phyloP scores from a whole-genome alignment of 768 basidiomycete genomes.

The Lentinula detonsa region DNA sequence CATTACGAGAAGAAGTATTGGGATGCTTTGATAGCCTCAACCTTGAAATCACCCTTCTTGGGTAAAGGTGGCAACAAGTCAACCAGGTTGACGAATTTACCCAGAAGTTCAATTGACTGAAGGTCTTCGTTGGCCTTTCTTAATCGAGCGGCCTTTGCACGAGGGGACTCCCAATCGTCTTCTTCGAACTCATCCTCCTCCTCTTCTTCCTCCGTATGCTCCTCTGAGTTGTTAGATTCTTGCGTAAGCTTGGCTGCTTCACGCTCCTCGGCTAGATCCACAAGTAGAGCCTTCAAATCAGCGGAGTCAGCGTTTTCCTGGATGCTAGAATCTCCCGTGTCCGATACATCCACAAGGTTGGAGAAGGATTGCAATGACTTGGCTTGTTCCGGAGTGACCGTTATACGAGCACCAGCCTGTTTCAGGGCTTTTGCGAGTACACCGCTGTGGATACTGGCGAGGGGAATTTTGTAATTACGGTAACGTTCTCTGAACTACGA shows the following conservation, averaged over 20 bases:
- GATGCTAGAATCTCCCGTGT: constrained; percentile 26
- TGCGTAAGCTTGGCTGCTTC: constrained; percentile 6
- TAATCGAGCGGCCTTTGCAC: constrained; percentile 10
- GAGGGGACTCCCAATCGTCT: constrained; percentile 12
- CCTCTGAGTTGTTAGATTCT: background rate
- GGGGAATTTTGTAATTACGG: constrained; percentile 61
- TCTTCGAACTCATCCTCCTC: constrained; percentile 20
- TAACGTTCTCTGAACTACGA: constrained; percentile 75
- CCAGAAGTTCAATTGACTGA: constrained; percentile 22
- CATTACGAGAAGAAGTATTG: constrained; percentile 91
- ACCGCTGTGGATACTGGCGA: constrained; percentile 36
- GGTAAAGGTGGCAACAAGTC: constrained; percentile 81
- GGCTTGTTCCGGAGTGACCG: constrained; percentile 35
- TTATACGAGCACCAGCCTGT: constrained; percentile 38
- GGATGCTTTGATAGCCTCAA: constrained; percentile 73
- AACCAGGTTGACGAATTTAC: constrained; percentile 68
- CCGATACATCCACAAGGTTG: constrained; percentile 30
- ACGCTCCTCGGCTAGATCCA: constrained; percentile 7
- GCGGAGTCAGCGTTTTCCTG: constrained; percentile 18
- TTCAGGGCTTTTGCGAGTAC: constrained; percentile 33
- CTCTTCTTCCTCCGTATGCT: constrained; percentile 5
- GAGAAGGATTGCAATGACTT: constrained; percentile 21
- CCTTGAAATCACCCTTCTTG: constrained; percentile 79
- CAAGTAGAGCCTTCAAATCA: constrained; percentile 7
- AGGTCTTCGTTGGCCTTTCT: constrained; percentile 20